Evolutionary conservation across 495 filamentous ascomycete genomes (phyloP), one percentile per base, ranked within the genome.

Genomic region (Massariosphaeria phaeospora): DNA sequence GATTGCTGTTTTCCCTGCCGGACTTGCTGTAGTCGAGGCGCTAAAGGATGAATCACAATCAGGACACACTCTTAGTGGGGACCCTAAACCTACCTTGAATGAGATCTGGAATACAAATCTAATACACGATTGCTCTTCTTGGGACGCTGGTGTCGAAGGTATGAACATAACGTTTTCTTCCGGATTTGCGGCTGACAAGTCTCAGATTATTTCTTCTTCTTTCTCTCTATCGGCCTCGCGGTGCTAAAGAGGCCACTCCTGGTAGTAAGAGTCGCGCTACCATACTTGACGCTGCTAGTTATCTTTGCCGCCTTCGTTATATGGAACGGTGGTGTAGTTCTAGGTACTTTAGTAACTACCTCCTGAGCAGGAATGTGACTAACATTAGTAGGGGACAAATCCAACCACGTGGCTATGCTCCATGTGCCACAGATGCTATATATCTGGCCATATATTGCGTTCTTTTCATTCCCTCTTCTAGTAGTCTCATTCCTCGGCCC

Each of bases 371-470:
- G 34, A 23, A 57, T 31, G 34, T 61, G 48, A 23, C 44, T 53
- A 3, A 58, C 54, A 42, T 61, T 23, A 69, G 1, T 47, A 88
- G 85, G 88, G 15, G 94, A 98, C 69, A 96, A 96, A 73, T 84
- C 86, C 23, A 96, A 95, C 63, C 93, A 98, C 66, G 74, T 89
- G 51, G 88, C 89, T 2, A 89, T 88, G 6, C 67, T 97, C 17
- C 94, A 98, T 63, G 67, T 95, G 36, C 77, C 93, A 1, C 93
- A 98, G 68, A 85, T 97, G 80, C 83, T 96, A 29, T 98, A 98
- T 67, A 82, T 97, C 63, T 91, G 89, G 84, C 84, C 89, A 1
- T 88, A 93, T 66, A 79, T 93, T 27, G 66, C 76, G 29, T 95
- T 96, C 75, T 96, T 95, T 75, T 96, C 91, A 0, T 81, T 80